Evolutionary conservation across 2,329 filamentous ascomycete genomes (phyloP), one percentile per base, ranked within the genome.

Genomic region (Aspergillus sp.): DNA sequence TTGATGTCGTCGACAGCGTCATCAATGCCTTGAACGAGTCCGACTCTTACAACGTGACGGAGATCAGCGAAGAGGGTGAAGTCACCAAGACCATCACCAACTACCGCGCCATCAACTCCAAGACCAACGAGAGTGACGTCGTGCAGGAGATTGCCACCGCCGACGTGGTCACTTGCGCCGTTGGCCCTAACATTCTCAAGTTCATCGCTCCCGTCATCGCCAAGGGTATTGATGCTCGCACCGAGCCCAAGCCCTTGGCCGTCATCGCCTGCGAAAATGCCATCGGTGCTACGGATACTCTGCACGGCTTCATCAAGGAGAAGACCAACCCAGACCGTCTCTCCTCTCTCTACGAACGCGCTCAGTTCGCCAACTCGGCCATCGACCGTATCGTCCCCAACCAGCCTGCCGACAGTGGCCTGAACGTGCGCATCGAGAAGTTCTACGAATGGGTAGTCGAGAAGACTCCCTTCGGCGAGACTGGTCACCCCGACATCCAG

Each of bases 381-480:
- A 97, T 99, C 75, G 95, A 99, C 83, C 91, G 95, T 62, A 99
- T 99, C 74, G 95, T 98, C 24, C 95, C 95, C 14, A 91, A 92
- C 49, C 95, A 98, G 80, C 88, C 92, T 62, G 80, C 86, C 54
- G 81, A 91, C 69, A 86, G 89, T 24, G 92, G 92, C 57, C 85
- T 99, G 49, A 88, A 97, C 72, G 95, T 99, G 67, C 93, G 89
- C 71, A 92, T 99, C 52, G 95, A 99, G 84, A 95, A 95, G 81
- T 99, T 98, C 84, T 97, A 91, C 81, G 95, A 99, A 82, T 99
- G 95, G 95, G 94, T 95, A 45, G 93, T 99, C 54, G 95, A 99
- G 74, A 82, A 87, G 75, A 89, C 87, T 49, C 94, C 94, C 2
- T 97, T 98, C 78, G 84, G 88, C 65, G 85, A 88, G 64, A 80